phyloP scores from a whole-genome alignment of 352 stramenopile species.

The Nothophytophthora sp. region DNA sequence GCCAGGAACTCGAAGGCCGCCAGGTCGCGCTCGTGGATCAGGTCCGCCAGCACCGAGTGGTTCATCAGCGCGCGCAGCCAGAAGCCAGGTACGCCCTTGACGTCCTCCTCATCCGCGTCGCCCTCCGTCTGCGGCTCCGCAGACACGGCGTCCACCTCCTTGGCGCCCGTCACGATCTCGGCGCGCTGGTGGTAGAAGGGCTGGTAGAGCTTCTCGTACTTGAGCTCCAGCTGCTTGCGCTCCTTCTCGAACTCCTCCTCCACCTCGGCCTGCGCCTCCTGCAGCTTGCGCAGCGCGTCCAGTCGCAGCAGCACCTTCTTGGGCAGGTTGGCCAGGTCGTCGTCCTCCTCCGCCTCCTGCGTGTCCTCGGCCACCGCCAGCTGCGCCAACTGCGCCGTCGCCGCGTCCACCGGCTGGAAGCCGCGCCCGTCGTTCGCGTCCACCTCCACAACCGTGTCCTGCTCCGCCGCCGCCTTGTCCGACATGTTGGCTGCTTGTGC shows the following conservation, averaged over 20 bases:
- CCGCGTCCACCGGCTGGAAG: slow-evolving; percentile 58
- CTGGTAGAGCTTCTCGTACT: slow-evolving; percentile 90
- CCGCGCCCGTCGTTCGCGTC: slow-evolving; percentile 62
- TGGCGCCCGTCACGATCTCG: slow-evolving; percentile 73
- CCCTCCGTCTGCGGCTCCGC: slow-evolving; percentile 39
- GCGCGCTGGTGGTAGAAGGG: slow-evolving; percentile 77
- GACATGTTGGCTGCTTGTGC: slow-evolving; percentile 24
- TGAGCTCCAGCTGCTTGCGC: slow-evolving; percentile 79
- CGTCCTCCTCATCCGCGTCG: slow-evolving; percentile 44
- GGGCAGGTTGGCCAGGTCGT: slow-evolving; percentile 62
- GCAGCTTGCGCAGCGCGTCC: slow-evolving; percentile 69
- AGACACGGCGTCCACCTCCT: slow-evolving; percentile 69
- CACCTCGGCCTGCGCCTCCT: slow-evolving; percentile 72
- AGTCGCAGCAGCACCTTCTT: slow-evolving; percentile 76
- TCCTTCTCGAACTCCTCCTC: slow-evolving; percentile 89
- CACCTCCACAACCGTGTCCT: slow-evolving; percentile 61
- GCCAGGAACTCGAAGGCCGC: slow-evolving; percentile 76
- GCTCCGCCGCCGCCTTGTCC: slow-evolving; percentile 40
- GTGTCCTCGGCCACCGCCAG: slow-evolving; percentile 27
- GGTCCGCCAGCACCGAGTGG: slow-evolving; percentile 76
- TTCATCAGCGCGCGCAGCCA: slow-evolving; percentile 87
- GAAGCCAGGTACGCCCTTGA: slow-evolving; percentile 84
- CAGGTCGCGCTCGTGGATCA: slow-evolving; percentile 82
- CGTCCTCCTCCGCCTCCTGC: slow-evolving; percentile 45
- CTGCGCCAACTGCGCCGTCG: slow-evolving; percentile 37